These are phyloP conservation scores for Dryadomyces sulphureus DNA, from an alignment of 2,329 filamentous ascomycete genomes.

Conservation along the genomic window DNA sequence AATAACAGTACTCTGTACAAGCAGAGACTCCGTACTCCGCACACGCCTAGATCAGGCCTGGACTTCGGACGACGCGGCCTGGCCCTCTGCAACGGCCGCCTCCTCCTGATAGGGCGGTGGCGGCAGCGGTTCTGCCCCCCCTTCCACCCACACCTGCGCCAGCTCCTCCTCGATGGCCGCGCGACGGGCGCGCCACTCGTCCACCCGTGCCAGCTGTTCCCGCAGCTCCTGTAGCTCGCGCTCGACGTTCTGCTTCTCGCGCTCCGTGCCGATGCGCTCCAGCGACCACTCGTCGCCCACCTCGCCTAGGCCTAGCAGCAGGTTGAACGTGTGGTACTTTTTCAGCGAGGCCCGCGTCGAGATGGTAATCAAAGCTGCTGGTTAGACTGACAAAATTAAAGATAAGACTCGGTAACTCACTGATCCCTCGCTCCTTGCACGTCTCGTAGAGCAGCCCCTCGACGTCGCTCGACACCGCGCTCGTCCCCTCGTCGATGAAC, in stretches of 20 bases:
- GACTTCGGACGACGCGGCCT: neutral
- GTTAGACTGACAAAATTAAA: slow-evolving; percentile 10
- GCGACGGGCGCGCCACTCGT: slow-evolving; percentile 65
- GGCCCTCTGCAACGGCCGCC: slow-evolving; percentile 2
- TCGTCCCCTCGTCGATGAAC: slow-evolving; percentile 90
- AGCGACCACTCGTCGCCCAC: slow-evolving; percentile 82
- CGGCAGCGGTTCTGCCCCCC: slow-evolving; percentile 31
- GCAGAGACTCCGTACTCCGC: too few relatives aligned
- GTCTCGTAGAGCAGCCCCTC: slow-evolving; percentile 87
- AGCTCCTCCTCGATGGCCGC: slow-evolving; percentile 76
- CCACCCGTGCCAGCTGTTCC: slow-evolving; percentile 66
- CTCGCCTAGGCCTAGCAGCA: slow-evolving; percentile 68
- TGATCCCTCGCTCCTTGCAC: slow-evolving; percentile 87
- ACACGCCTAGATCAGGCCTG: neutral
- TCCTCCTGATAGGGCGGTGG: slow-evolving; percentile 29
- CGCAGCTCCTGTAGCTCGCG: slow-evolving; percentile 76
- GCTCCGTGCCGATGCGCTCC: slow-evolving; percentile 82
- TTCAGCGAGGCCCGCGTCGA: slow-evolving; percentile 89
- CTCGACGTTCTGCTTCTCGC: slow-evolving; percentile 86
- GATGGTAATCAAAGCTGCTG: slow-evolving; percentile 76
- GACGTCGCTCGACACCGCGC: slow-evolving; percentile 84
- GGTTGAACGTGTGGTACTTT: slow-evolving; percentile 87
- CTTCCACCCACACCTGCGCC: slow-evolving; percentile 43
- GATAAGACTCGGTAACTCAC: slow-evolving; percentile 33
- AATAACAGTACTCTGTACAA: too few relatives aligned